Evolutionary conservation across 805 yeast genomes (phyloP).

Genomic region (Metschnikowia proteae): DNA sequence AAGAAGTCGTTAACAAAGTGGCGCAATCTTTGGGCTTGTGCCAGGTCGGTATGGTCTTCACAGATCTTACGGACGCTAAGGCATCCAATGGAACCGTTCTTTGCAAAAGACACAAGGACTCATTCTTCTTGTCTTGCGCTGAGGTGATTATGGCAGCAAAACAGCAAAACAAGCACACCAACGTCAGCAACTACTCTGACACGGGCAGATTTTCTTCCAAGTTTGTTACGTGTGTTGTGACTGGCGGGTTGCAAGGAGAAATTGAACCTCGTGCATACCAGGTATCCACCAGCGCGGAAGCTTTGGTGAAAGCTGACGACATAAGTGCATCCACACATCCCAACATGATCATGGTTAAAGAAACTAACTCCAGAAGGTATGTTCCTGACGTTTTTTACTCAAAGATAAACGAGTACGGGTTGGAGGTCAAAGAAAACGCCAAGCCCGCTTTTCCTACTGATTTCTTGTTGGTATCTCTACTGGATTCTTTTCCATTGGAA

Average conservation of each 20-base stretch:
- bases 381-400: constrained; percentile 93
- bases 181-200: constrained; percentile 58
- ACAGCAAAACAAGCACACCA: constrained; percentile 65
- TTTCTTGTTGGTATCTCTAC: constrained; percentile 68
- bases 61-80: constrained; percentile 88
- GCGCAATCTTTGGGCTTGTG: constrained; percentile 58
- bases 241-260: constrained; percentile 86
- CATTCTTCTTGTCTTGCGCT: constrained; percentile 83
- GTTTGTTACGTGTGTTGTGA: constrained; percentile 87
- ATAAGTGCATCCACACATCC: constrained; percentile 90
- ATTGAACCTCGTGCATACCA: constrained; percentile 91
- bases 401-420: constrained; percentile 80
- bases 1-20: constrained; percentile 47
- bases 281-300: constrained; percentile 84
- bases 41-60: constrained; percentile 80
- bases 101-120: constrained; percentile 88
- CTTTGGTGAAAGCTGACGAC: constrained; percentile 79
- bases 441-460: constrained; percentile 30
- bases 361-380: constrained; percentile 67
- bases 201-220: constrained; percentile 74
- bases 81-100: constrained; percentile 82
- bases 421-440: constrained; percentile 73
- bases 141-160: constrained; percentile 82
- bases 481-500: constrained; percentile 86
- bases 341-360: constrained; percentile 74